A percentile compares a stretch with the other conserved stretches of the same genome.
Conservation (phyloP, 2,329 filamentous ascomycete genomes). For the Plectosphaerella cucumerina region DNA sequence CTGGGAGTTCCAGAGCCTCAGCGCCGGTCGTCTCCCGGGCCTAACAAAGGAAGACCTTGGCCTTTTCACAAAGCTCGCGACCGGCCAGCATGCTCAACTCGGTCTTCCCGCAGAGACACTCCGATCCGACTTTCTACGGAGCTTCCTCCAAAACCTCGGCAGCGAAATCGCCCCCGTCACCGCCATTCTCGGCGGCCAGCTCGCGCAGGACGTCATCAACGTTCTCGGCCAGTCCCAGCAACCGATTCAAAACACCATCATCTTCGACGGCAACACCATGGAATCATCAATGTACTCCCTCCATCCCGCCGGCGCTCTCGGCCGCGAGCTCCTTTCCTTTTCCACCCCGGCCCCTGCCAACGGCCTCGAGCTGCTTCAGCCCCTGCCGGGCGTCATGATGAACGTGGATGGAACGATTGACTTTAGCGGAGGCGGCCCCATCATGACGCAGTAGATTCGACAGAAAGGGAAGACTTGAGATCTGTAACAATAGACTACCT, state of each 20-base stretch:
- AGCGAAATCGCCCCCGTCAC: slow-evolving; percentile 82
- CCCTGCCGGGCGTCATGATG: slow-evolving; percentile 12
- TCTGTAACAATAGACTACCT: background rate
- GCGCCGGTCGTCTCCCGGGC: slow-evolving; percentile 49
- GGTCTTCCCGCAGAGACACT: slow-evolving; percentile 65
- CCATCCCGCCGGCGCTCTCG: slow-evolving; percentile 62
- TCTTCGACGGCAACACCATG: slow-evolving; percentile 83
- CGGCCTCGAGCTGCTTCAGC: slow-evolving; percentile 7
- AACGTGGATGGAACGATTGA: slow-evolving; percentile 11
- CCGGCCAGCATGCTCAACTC: slow-evolving; percentile 71
- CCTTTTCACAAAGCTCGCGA: slow-evolving; percentile 73
- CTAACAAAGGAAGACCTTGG: slow-evolving; percentile 62
- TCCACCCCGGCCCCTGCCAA: slow-evolving; percentile 9
- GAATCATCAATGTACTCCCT: slow-evolving; percentile 77
- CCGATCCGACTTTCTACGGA: slow-evolving; percentile 68
- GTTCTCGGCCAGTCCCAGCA: slow-evolving; percentile 88
- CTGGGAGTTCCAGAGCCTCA: slow-evolving; percentile 74
- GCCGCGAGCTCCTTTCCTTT: slow-evolving; percentile 39
- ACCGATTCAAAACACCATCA: slow-evolving; percentile 89
- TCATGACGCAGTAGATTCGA: slow-evolving; percentile 9
- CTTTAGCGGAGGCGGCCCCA: slow-evolving; percentile 6
- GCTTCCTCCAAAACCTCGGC: slow-evolving; percentile 82
- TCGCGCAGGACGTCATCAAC: slow-evolving; percentile 97
- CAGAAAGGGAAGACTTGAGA: background rate
- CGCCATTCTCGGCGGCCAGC: slow-evolving; percentile 82